Conservation (phyloP, 176 grass and related monocot species). For the Musa troglodytarum region DNA sequence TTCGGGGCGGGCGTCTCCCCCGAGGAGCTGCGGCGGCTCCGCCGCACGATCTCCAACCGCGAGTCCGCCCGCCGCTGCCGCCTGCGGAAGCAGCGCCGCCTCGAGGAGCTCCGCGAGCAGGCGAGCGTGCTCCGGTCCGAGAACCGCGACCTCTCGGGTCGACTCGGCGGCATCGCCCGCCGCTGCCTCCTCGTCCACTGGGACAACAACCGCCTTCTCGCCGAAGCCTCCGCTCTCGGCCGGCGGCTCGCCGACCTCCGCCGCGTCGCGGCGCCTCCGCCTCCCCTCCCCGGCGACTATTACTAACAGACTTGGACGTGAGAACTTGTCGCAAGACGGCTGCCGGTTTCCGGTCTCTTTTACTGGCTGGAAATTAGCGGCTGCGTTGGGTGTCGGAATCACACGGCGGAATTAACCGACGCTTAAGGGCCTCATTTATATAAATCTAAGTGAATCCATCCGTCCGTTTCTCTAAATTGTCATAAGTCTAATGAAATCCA, state of each 20-base stretch:
- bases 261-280: not conserved
- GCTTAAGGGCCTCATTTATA: too few relatives aligned
- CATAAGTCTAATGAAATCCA: too few relatives aligned
- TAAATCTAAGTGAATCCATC: too few relatives aligned
- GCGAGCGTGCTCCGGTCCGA: constrained; percentile 18
- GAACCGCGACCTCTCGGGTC: constrained; percentile 27
- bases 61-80: constrained; percentile 70
- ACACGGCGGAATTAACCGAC: too few relatives aligned
- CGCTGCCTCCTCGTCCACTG: constrained; percentile 12
- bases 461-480: too few relatives aligned
- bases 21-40: constrained; percentile 30
- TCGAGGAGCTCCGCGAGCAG: constrained; percentile 32
- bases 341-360: too few relatives aligned
- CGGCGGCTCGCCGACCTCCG: constrained; percentile 33
- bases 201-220: constrained; percentile 31
- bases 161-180: not conserved
- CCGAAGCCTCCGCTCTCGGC: constrained; percentile 30
- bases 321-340: too few relatives aligned
- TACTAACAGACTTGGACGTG: too few relatives aligned
- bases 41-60: constrained; percentile 70
- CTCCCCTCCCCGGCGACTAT: too few relatives aligned
- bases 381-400: too few relatives aligned
- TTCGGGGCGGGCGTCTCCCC: not conserved
- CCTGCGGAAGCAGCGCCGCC: constrained; percentile 51
- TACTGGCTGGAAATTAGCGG: too few relatives aligned